Evolutionary conservation across 352 stramenopile species (phyloP), one percentile per base, ranked within the genome.

Genomic region (Globisporangium middletonii): DNA sequence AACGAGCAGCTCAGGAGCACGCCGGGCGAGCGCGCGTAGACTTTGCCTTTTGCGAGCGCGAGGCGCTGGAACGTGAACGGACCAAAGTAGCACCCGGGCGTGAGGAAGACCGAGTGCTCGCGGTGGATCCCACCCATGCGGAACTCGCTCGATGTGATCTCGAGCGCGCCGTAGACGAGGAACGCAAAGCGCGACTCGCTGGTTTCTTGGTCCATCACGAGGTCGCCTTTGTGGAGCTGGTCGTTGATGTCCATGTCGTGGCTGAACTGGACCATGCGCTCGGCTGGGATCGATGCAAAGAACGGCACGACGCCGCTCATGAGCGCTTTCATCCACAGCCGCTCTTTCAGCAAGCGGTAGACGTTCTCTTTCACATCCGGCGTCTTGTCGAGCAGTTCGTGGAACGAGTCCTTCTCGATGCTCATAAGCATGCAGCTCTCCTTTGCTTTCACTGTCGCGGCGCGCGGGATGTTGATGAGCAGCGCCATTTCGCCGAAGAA

Each of bases 401-500:
- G 78, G 61, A 90, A 92, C 4, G 76, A 60, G 18, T 87, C 72
- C 43, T 89, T 88, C 59, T 92, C 82, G 27, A 92, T 89, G 42
- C 71, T 88, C 69, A 92, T 82, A 18, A 92, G 65, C 67, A 92
- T 84, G 45, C 79, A 88, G 53, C 79, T 89, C 23, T 90, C 79
- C 2, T 81, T 62, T 9, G 80, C 70, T 43, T 61, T 83, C 19
- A 92, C 77, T 2, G 82, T 90, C 26, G 82, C 82, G 9, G 82
- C 79, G 35, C 82, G 76, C 3, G 82, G 82, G 50, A 89, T 89
- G 55, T 89, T 87, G 55, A 89, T 90, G 8, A 92, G 57, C 35
- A 92, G 62, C 15, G 82, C 86, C 82, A 92, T 92, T 52, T 92
- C 82, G 3, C 82, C 82, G 60, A 92, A 92, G 60, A 89, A 92